Percentiles rank a stretch among this genome's conserved stretches.
Evolutionary conservation across 2,329 filamentous ascomycete genomes (phyloP).

Genomic region (Pseudogymnoascus sp.): DNA sequence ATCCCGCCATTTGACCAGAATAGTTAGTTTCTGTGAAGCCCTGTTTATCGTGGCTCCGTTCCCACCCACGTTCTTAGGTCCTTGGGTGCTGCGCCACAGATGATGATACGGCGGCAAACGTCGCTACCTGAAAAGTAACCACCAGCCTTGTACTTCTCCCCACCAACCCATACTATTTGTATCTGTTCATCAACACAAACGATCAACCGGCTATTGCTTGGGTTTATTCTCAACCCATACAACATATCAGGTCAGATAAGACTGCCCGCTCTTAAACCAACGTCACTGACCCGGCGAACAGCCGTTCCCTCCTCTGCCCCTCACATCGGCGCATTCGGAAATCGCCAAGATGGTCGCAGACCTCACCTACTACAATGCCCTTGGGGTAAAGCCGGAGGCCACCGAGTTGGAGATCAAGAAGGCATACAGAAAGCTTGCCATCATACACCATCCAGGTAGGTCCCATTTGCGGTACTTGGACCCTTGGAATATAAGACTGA

Average conservation of each 20-base stretch:
- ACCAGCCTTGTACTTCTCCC: slow-evolving; percentile 6
- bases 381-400: slow-evolving; percentile 77
- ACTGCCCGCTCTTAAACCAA: neutral
- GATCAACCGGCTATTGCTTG: neutral
- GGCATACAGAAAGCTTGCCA: slow-evolving; percentile 89
- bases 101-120: slow-evolving; percentile 5
- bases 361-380: slow-evolving; percentile 79
- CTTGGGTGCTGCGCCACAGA: neutral
- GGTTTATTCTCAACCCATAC: neutral
- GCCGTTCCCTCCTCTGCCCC: neutral
- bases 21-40: neutral
- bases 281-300: neutral
- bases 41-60: neutral
- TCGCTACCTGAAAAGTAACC: neutral
- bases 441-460: slow-evolving; percentile 63
- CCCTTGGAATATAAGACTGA: slow-evolving; percentile 13
- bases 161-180: neutral
- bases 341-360: slow-evolving; percentile 66
- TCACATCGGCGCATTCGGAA: slow-evolving; percentile 3
- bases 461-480: neutral
- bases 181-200: neutral
- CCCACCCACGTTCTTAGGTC: neutral
- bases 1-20: neutral
- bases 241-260: neutral
- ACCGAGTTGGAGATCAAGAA: slow-evolving; percentile 94